Evolutionary conservation across 1,139 yeast species (phyloP).

Genomic region (Candida frijolesensis): DNA sequence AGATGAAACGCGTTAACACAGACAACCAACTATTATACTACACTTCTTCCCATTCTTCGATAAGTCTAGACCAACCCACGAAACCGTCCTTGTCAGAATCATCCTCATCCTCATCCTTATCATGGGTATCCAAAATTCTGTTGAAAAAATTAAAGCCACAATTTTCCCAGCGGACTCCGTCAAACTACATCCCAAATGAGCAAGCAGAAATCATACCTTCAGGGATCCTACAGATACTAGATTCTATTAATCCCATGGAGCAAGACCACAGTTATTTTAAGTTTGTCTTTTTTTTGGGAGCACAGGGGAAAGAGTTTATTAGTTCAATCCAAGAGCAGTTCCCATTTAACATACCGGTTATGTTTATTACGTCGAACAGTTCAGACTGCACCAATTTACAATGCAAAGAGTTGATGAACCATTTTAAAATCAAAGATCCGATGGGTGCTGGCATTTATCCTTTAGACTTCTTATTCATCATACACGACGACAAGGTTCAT

Average conservation of each 20-base stretch:
- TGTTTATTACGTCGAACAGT: conserved; percentile 13
- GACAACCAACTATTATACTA: neutral
- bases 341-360: conserved; percentile 19
- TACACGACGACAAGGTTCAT: conserved; percentile 28
- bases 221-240: neutral
- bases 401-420: conserved; percentile 25
- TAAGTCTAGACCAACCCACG: neutral
- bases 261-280: conserved; percentile 11
- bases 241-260: conserved; percentile 5
- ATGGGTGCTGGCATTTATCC: conserved; percentile 57
- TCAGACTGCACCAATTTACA: conserved; percentile 15
- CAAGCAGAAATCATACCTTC: neutral
- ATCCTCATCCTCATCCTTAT: neutral
- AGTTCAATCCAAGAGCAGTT: conserved; percentile 10
- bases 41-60: neutral
- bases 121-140: neutral
- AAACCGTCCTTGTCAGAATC: too few relatives aligned
- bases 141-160: neutral
- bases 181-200: neutral
- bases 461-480: conserved; percentile 38
- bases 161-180: neutral
- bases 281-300: conserved; percentile 30
- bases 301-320: conserved; percentile 32
- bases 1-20: conserved; percentile 2
- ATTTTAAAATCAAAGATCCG: conserved; percentile 42